Conservation (phyloP, 371 early-diverging fungal genomes). For the Haplosporangium sp. region DNA sequence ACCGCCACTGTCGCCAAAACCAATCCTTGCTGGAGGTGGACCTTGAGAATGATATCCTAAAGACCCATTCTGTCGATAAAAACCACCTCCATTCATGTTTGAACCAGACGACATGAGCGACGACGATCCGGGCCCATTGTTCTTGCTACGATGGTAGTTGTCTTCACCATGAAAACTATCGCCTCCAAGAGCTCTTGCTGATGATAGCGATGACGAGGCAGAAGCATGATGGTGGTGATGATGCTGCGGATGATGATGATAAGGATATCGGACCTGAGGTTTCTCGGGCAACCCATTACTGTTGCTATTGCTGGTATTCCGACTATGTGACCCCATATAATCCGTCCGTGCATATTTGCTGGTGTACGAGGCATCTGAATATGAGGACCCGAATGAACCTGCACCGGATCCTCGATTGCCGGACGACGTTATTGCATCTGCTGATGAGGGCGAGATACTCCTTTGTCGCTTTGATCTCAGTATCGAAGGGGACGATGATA, state of each 20-base stretch:
- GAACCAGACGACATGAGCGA: constrained; percentile 16
- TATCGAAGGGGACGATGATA: constrained; percentile 12
- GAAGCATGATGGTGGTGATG: background rate
- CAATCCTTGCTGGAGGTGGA: constrained; percentile 34
- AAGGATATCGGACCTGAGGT: constrained; percentile 23
- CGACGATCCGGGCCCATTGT: constrained; percentile 8
- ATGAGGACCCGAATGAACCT: constrained; percentile 22
- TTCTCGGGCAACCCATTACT: constrained; percentile 35
- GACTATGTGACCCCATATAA: constrained; percentile 23
- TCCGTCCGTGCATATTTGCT: constrained; percentile 54
- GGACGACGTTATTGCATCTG: background rate
- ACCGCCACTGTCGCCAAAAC: constrained; percentile 24
- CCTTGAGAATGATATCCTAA: constrained; percentile 8
- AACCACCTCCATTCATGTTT: constrained; percentile 11
- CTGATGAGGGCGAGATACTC: constrained; percentile 20
- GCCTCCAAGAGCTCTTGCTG: constrained; percentile 3
- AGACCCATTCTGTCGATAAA: constrained; percentile 22
- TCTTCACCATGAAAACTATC: constrained; percentile 10
- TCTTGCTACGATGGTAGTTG: constrained; percentile 4
- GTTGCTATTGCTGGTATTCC: constrained; percentile 13
- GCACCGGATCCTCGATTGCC: constrained; percentile 8
- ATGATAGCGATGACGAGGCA: background rate
- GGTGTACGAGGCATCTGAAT: constrained; percentile 9
- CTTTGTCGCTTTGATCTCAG: constrained; percentile 34
- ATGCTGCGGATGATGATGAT: constrained; percentile 6